Percentiles rank a stretch among this genome's conserved stretches.
Evolutionary conservation across 257 asterid species (phyloP).

Genomic region (Asclepias syriaca): DNA sequence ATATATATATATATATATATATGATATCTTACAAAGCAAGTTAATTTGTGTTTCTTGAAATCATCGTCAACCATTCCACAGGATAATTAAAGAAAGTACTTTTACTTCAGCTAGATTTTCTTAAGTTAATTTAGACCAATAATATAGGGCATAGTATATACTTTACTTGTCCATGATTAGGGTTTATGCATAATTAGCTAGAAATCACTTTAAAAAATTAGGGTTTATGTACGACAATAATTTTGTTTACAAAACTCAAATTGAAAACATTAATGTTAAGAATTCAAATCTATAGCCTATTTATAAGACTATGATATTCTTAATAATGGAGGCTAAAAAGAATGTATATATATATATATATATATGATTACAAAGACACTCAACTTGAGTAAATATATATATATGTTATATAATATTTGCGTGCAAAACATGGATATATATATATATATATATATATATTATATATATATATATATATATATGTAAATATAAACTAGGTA

Average conservation of each 20-base stretch:
- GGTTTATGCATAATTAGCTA: neutral
- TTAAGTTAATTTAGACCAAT: too few species aligned
- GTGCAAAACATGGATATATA: too few species aligned
- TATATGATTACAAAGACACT: neutral
- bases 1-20: neutral
- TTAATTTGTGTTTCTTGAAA: neutral
- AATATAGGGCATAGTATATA: too few species aligned
- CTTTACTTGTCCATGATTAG: too few species aligned
- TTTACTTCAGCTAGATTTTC: too few species aligned
- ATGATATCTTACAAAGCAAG: neutral
- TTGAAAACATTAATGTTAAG: too few species aligned
- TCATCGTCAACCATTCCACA: too few species aligned
- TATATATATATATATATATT: neutral
- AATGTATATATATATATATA: neutral
- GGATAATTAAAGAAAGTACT: too few species aligned
- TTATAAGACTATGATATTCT: neutral
- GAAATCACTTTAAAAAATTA: neutral
- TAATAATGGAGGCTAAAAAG: neutral
- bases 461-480: neutral
- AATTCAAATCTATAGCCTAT: too few species aligned
- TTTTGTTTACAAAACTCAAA: neutral
- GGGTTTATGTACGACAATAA: neutral
- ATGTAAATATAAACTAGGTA: too few species aligned
- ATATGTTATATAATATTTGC: too few species aligned
- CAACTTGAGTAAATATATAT: neutral